Conservation (phyloP, 805 yeast genomes). For the Wickerhamomyces bovis region DNA sequence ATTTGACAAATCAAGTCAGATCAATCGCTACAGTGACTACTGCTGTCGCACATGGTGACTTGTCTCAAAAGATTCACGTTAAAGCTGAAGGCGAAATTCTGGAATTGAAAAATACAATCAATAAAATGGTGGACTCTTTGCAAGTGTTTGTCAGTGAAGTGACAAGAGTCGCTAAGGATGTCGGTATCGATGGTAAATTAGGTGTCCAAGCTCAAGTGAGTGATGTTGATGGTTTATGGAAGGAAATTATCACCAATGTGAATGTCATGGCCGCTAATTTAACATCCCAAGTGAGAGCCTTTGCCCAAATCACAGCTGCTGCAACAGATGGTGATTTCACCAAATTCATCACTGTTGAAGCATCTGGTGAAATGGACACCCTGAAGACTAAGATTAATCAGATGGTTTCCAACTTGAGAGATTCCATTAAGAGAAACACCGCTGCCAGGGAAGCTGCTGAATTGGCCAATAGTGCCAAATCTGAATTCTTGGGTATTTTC, state of each 20-base stretch:
- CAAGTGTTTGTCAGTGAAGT: conserved; percentile 87
- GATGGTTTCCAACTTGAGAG: conserved; percentile 82
- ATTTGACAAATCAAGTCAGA: conserved; percentile 84
- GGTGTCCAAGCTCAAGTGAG: conserved; percentile 90
- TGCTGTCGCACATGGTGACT: conserved; percentile 91
- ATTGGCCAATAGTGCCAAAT: conserved; percentile 80
- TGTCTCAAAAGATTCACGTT: conserved; percentile 81
- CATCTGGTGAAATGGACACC: conserved; percentile 78
- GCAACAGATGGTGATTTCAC: conserved; percentile 94
- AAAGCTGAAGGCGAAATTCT: conserved; percentile 89
- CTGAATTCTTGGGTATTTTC: conserved; percentile 86
- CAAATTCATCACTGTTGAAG: conserved; percentile 84
- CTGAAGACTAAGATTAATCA: conserved; percentile 55
- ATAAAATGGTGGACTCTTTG: conserved; percentile 88
- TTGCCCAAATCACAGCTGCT: conserved; percentile 90
- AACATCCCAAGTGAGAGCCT: conserved; percentile 88
- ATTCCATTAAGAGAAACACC: conserved; percentile 84
- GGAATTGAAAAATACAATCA: conserved; percentile 79
- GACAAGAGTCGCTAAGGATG: conserved; percentile 85
- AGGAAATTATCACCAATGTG: conserved; percentile 84
- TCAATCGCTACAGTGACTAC: conserved; percentile 92
- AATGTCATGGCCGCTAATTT: conserved; percentile 92
- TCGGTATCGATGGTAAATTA: conserved; percentile 87
- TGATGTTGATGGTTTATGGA: conserved; percentile 90
- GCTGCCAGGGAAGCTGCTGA: conserved; percentile 95